These are phyloP conservation scores for Millerozyma acaciae DNA, from an alignment of 805 yeast genomes.

Conservation along the genomic window DNA sequence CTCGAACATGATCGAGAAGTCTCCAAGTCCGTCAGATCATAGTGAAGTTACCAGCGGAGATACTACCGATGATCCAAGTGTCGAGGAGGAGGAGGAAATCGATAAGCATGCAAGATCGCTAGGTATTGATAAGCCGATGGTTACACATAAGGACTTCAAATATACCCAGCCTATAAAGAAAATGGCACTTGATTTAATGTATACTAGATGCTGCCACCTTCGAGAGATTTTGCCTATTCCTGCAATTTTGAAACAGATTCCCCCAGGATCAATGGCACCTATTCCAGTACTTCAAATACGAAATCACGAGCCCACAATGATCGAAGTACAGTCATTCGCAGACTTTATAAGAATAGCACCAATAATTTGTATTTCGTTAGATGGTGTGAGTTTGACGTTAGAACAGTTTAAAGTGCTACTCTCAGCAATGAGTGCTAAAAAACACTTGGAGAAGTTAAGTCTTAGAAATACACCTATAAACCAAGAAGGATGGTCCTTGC, in stretches of 20 bases:
- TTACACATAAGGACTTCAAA: constrained; percentile 12
- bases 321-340: constrained; percentile 82
- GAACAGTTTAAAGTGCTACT: constrained; percentile 77
- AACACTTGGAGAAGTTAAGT: constrained; percentile 65
- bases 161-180: constrained; percentile 36
- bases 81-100: constrained; percentile 18
- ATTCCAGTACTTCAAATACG: constrained; percentile 65
- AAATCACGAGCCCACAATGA: constrained; percentile 86
- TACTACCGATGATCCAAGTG: constrained; percentile 5
- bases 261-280: constrained; percentile 73
- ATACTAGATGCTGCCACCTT: constrained; percentile 89
- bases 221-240: constrained; percentile 90
- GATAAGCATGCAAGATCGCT: constrained; percentile 22
- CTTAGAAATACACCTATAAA: constrained; percentile 75
- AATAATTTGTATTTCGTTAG: constrained; percentile 67
- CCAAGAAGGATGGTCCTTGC: constrained; percentile 67
- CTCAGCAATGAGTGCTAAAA: constrained; percentile 63
- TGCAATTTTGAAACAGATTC: constrained; percentile 69
- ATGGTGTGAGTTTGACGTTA: constrained; percentile 68
- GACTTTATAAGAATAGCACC: constrained; percentile 89
- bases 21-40: constrained; percentile 2
- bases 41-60: not conserved
- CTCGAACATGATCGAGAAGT: constrained; percentile 6
- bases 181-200: constrained; percentile 65
- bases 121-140: constrained; percentile 33